Conservation (phyloP, 2,329 filamentous ascomycete genomes). For the Xenoacremonium recifei region DNA sequence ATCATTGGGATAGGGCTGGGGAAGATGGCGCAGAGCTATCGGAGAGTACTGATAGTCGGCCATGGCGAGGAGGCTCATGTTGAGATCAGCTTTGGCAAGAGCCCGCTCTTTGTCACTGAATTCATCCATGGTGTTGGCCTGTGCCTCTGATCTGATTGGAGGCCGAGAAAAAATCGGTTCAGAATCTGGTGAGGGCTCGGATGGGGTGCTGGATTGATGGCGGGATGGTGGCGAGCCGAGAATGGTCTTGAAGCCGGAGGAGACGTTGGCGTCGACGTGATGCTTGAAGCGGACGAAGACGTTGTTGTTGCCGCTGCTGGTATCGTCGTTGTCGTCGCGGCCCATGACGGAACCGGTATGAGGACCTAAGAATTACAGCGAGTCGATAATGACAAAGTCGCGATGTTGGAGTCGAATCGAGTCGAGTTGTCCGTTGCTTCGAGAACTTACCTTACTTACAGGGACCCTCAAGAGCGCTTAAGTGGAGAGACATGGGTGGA, state of each 20-base stretch:
- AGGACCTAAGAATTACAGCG: too few relatives aligned
- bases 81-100: slow-evolving; percentile 13
- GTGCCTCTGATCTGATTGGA: too few relatives aligned
- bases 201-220: slow-evolving; percentile 8
- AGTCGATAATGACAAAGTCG: too few relatives aligned
- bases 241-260: slow-evolving; percentile 21
- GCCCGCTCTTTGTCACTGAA: slow-evolving; percentile 16
- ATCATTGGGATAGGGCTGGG: slow-evolving; percentile 47
- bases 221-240: slow-evolving; percentile 15
- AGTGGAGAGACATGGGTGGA: neutral
- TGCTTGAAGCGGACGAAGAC: slow-evolving; percentile 29
- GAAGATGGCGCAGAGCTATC: slow-evolving; percentile 39
- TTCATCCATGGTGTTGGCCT: slow-evolving; percentile 9
- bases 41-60: slow-evolving; percentile 31
- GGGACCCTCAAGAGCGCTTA: too few relatives aligned
- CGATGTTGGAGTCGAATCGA: too few relatives aligned
- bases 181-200: neutral
- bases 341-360: slow-evolving; percentile 13
- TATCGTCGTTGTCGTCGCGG: slow-evolving; percentile 13
- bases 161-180: neutral
- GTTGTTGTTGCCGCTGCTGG: slow-evolving; percentile 4
- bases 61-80: slow-evolving; percentile 23
- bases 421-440: too few relatives aligned
- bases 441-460: too few relatives aligned
- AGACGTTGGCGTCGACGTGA: slow-evolving; percentile 38